phyloP scores from a whole-genome alignment of 768 basidiomycete genomes.

The Tephrocybe rancida region DNA sequence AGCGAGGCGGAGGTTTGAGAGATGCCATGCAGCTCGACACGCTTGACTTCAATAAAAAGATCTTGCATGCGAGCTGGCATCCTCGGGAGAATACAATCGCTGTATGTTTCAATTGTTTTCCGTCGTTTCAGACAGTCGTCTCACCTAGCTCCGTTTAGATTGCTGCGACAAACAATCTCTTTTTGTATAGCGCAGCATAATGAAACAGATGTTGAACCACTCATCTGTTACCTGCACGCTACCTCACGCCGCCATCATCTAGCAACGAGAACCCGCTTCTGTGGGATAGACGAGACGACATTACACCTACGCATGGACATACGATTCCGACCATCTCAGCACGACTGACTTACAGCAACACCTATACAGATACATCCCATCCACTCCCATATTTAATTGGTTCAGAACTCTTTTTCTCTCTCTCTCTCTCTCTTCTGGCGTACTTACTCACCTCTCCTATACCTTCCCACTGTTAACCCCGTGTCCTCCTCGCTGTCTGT shows the following conservation, averaged over 20 bases:
- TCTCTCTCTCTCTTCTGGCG: too few species aligned
- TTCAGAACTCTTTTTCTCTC: constrained; percentile 10
- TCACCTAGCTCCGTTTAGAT: constrained; percentile 52
- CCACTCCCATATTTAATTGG: constrained; percentile 18
- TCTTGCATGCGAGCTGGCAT: constrained; percentile 96
- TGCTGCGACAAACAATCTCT: constrained; percentile 96
- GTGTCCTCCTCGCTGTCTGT: constrained; percentile 12
- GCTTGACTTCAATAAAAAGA: constrained; percentile 96
- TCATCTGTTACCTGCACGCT: constrained; percentile 16
- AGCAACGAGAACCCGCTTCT: constrained; percentile 17
- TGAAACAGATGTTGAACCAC: constrained; percentile 21
- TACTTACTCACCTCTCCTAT: constrained; percentile 19
- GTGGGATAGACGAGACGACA: constrained; percentile 23
- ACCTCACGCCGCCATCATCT: constrained; percentile 17
- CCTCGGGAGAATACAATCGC: constrained; percentile 98
- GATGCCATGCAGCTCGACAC: constrained; percentile 89
- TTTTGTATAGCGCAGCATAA: constrained; percentile 78
- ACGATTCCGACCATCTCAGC: constrained; percentile 12
- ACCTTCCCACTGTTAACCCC: constrained; percentile 15
- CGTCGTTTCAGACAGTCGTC: background rate
- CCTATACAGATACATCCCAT: constrained; percentile 20
- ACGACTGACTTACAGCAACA: constrained; percentile 20
- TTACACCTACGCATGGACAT: constrained; percentile 21
- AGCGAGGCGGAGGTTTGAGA: constrained; percentile 68
- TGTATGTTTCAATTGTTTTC: constrained; percentile 48